These are phyloP conservation scores for Cladosporium colombiae DNA, from an alignment of 2,329 filamentous ascomycete genomes.

Conservation along the genomic window DNA sequence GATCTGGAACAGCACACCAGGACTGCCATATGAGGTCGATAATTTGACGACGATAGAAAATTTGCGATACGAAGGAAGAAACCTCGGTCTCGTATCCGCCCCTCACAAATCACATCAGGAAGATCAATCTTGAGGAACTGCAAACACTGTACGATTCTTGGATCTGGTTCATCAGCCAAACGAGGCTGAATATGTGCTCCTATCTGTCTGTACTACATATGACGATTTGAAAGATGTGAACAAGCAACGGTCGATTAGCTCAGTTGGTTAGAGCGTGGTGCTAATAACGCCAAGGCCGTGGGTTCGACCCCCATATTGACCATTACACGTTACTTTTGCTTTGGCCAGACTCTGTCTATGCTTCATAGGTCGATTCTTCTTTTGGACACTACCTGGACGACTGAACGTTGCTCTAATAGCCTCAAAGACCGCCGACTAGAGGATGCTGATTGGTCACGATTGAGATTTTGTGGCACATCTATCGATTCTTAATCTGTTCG, in stretches of 20 bases:
- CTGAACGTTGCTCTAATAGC: too few relatives aligned
- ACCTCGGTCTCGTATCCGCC: neutral
- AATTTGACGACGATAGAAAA: neutral
- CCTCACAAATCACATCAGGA: neutral
- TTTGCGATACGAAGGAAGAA: neutral
- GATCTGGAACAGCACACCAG: conserved; percentile 15
- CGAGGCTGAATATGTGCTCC: neutral
- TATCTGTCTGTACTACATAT: neutral
- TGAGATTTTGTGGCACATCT: neutral
- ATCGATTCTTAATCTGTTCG: neutral
- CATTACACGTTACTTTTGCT: neutral
- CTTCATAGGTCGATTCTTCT: too few relatives aligned
- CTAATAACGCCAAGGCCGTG: conserved; percentile 14
- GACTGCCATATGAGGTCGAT: neutral
- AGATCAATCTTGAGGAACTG: neutral
- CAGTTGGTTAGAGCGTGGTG: conserved; percentile 17
- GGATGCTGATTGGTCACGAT: neutral
- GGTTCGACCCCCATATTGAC: conserved; percentile 9
- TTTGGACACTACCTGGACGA: neutral
- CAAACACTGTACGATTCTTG: too few relatives aligned
- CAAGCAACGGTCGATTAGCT: conserved; percentile 6
- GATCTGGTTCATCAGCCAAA: too few relatives aligned
- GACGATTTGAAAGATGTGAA: neutral
- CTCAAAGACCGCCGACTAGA: too few relatives aligned
- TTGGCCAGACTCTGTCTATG: too few relatives aligned